Conservation (phyloP, 164 flowering plant genomes). For the Paratinospora sagittata region DNA sequence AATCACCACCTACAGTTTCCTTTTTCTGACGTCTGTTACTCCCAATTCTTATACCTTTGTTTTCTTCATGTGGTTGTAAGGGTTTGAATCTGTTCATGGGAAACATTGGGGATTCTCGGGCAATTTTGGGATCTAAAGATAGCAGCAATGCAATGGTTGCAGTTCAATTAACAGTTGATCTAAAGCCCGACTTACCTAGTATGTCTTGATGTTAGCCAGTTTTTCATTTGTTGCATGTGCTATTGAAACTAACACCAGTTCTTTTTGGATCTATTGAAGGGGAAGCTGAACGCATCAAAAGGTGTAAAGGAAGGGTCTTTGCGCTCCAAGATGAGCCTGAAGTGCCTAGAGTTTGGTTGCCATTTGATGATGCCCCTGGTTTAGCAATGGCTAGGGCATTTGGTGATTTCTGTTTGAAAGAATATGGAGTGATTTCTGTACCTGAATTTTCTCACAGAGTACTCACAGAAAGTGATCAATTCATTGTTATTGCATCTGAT, state of each 20-base stretch:
- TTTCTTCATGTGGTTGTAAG: slow-evolving; percentile 26
- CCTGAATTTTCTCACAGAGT: slow-evolving; percentile 75
- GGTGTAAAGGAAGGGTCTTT: slow-evolving; percentile 90
- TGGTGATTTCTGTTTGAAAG: slow-evolving; percentile 96
- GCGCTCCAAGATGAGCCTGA: slow-evolving; percentile 97
- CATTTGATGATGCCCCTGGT: slow-evolving; percentile 87
- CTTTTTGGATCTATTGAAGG: slow-evolving; percentile 31
- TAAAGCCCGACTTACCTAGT: slow-evolving; percentile 93
- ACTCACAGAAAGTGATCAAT: slow-evolving; percentile 77
- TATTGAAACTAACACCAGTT: not conserved
- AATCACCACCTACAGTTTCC: not conserved
- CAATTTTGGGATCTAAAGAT: slow-evolving; percentile 75
- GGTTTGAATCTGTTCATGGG: slow-evolving; percentile 90
- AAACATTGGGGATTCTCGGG: slow-evolving; percentile 90
- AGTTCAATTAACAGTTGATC: slow-evolving; percentile 72
- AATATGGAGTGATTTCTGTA: slow-evolving; percentile 85
- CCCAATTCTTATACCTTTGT: not conserved
- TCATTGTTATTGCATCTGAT: slow-evolving; percentile 91
- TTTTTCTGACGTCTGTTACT: not conserved
- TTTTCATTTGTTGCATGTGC: not conserved
- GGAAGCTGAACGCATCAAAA: slow-evolving; percentile 92
- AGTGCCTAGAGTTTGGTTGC: slow-evolving; percentile 85
- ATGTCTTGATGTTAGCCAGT: slow-evolving; percentile 17
- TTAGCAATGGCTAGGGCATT: slow-evolving; percentile 98
- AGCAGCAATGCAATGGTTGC: slow-evolving; percentile 58